A percentile compares a stretch with the other conserved stretches of the same genome.
phyloP scores from a whole-genome alignment of 768 basidiomycete species.

The Boletellus ananas region DNA sequence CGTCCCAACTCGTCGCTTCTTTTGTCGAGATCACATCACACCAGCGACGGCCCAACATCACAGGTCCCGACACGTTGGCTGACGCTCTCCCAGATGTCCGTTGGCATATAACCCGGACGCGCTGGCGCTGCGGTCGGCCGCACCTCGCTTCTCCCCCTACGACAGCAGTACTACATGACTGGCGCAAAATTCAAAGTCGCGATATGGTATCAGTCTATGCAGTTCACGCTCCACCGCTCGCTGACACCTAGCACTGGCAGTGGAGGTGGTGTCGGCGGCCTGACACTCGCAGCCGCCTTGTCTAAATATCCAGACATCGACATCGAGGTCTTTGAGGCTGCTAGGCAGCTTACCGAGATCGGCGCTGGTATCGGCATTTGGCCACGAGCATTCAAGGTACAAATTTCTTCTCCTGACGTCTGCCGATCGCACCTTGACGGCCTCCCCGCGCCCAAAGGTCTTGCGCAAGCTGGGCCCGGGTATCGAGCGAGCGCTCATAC shows the following conservation, averaged over 20 bases:
- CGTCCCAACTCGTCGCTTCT: too few species aligned
- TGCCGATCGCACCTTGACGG: not conserved
- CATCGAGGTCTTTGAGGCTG: slow-evolving; percentile 54
- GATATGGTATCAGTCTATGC: slow-evolving; percentile 19
- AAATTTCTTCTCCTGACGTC: not conserved
- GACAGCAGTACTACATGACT: slow-evolving; percentile 3
- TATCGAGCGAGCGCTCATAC: slow-evolving; percentile 16
- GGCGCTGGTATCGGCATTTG: slow-evolving; percentile 60
- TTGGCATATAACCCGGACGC: too few species aligned
- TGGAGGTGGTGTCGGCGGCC: slow-evolving; percentile 41
- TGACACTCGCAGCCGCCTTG: slow-evolving; percentile 36
- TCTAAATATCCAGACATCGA: slow-evolving; percentile 48
- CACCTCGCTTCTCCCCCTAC: too few species aligned
- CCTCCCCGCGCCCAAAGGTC: slow-evolving; percentile 11
- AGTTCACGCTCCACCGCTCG: not conserved
- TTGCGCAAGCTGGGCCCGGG: slow-evolving; percentile 18
- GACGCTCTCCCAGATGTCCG: too few species aligned
- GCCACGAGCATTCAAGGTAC: slow-evolving; percentile 33
- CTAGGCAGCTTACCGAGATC: slow-evolving; percentile 46
- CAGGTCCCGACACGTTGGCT: too few species aligned
- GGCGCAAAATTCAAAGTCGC: slow-evolving; percentile 25
- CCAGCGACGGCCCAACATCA: too few species aligned
- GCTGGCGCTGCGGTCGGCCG: too few species aligned
- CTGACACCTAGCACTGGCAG: slow-evolving; percentile 17
- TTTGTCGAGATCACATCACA: too few species aligned